phyloP scores from a whole-genome alignment of 140 eudicot species.

The Anethum foeniculum region DNA sequence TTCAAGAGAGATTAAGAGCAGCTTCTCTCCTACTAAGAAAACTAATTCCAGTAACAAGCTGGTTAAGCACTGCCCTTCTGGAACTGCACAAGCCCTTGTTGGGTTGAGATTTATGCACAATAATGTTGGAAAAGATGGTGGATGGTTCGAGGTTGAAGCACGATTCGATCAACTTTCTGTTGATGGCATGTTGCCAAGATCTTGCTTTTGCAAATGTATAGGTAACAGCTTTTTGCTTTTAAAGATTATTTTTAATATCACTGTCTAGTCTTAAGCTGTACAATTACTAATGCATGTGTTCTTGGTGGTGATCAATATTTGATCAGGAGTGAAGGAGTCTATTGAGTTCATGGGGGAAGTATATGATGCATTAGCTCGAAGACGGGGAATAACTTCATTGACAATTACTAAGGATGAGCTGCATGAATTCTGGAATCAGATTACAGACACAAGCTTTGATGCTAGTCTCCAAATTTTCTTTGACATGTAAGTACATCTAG shows the following conservation, averaged over 20 bases:
- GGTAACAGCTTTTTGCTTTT: constrained; percentile 14
- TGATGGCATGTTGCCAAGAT: constrained; percentile 27
- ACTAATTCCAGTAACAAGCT: neutral
- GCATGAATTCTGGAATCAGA: constrained; percentile 53
- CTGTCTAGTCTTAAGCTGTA: neutral
- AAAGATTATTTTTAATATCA: neutral
- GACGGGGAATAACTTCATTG: constrained; percentile 35
- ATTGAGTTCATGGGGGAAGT: constrained; percentile 43
- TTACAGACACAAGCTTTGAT: constrained; percentile 46
- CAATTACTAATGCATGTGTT: neutral
- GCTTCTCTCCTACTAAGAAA: neutral
- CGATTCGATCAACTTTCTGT: constrained; percentile 20
- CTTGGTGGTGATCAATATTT: neutral
- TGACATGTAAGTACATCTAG: constrained; percentile 40
- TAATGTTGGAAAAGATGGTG: constrained; percentile 9
- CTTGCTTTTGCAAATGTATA: constrained; percentile 33
- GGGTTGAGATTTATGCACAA: constrained; percentile 30
- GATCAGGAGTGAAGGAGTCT: constrained; percentile 40
- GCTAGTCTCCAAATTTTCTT: constrained; percentile 54
- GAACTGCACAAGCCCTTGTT: constrained; percentile 18
- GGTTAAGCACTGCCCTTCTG: constrained; percentile 9
- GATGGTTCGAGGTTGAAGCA: constrained; percentile 19
- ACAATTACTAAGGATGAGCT: constrained; percentile 31
- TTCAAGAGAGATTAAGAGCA: constrained; percentile 1
- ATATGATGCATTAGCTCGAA: constrained; percentile 42